Evolutionary conservation across 257 asterid species (phyloP).

Genomic region (Gentiana dahurica): DNA sequence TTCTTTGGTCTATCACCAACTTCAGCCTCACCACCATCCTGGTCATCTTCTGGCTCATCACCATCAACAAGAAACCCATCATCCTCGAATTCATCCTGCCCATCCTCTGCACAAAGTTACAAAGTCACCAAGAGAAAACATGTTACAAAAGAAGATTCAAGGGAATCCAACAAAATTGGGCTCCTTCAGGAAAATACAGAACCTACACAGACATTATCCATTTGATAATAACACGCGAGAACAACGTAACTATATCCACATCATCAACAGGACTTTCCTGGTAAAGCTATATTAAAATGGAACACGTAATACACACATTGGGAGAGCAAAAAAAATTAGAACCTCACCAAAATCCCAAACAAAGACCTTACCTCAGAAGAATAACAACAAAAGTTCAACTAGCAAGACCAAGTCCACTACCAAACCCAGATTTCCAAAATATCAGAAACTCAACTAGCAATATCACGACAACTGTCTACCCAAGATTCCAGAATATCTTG

Average conservation of each 20-base stretch:
- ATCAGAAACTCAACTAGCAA: too few species aligned
- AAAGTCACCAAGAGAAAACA: not conserved
- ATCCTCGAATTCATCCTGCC: slow-evolving; percentile 88
- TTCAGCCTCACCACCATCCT: slow-evolving; percentile 62
- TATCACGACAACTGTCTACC: too few species aligned
- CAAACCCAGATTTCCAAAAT: too few species aligned
- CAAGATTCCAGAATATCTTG: too few species aligned
- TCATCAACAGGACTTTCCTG: too few species aligned
- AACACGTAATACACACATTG: too few species aligned
- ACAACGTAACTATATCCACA: too few species aligned
- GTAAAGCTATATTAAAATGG: too few species aligned
- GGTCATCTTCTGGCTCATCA: slow-evolving; percentile 41
- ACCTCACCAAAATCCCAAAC: not conserved
- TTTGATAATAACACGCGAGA: not conserved
- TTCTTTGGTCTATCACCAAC: slow-evolving; percentile 78
- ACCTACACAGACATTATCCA: not conserved
- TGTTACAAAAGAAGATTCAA: not conserved
- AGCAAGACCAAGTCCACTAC: too few species aligned
- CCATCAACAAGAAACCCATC: slow-evolving; percentile 73
- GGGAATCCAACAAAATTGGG: not conserved
- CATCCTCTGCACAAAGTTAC: slow-evolving; percentile 45
- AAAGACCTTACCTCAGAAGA: not conserved
- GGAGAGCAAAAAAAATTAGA: not conserved
- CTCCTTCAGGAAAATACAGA: not conserved
- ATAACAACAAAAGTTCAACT: too few species aligned